Percentiles rank a stretch among this genome's conserved stretches.
Evolutionary conservation across 768 basidiomycete species (phyloP).

Genomic region (Obba rivulosa): DNA sequence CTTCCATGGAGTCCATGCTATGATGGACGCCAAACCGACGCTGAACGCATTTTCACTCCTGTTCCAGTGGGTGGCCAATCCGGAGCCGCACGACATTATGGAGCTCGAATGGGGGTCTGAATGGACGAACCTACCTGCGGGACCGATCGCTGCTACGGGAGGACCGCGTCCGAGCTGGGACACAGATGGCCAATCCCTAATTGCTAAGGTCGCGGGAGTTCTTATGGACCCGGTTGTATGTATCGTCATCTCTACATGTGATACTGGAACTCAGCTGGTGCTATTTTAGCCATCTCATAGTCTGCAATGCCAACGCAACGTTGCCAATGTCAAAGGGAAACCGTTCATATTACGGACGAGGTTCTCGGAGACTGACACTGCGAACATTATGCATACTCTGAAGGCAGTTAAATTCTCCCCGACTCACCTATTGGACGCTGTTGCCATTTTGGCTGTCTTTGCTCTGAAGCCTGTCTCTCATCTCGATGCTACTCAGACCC

Average conservation of each 20-base stretch:
- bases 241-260: neutral
- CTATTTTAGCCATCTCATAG: neutral
- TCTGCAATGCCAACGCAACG: neutral
- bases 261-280: neutral
- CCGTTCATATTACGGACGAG: neutral
- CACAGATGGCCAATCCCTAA: neutral
- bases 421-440: neutral
- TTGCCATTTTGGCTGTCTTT: neutral
- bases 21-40: constrained; percentile 1
- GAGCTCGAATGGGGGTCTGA: neutral
- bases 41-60: neutral
- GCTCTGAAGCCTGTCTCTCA: neutral
- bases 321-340: neutral
- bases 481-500: neutral
- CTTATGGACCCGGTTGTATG: neutral
- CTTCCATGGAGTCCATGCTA: constrained; percentile 1
- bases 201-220: neutral
- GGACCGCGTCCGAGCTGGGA: constrained; percentile 1
- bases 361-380: neutral
- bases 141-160: constrained; percentile 1
- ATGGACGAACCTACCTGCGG: neutral
- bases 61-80: neutral
- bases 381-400: neutral
- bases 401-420: neutral
- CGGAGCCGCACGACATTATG: neutral